Conservation (phyloP, 805 yeast species). For the Candida hispaniensis region DNA sequence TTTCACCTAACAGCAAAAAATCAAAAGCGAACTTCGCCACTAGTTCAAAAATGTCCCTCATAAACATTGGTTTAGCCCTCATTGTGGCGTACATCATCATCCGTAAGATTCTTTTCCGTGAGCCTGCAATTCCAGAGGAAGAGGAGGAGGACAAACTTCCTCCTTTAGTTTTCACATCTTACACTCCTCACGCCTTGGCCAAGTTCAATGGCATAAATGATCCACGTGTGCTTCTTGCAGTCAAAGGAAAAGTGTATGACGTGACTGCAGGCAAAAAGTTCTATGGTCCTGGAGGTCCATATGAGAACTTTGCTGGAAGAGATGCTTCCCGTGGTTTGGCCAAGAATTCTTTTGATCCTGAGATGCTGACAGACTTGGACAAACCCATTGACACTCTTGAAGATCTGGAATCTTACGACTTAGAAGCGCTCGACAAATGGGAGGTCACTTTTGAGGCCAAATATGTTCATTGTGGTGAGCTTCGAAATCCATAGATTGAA, state of each 20-base stretch:
- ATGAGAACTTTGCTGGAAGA: slow-evolving; percentile 87
- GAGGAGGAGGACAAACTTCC: slow-evolving; percentile 39
- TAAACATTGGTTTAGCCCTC: slow-evolving; percentile 11
- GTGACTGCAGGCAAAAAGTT: slow-evolving; percentile 69
- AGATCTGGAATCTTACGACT: slow-evolving; percentile 51
- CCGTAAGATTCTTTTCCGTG: slow-evolving; percentile 5
- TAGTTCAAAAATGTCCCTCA: slow-evolving; percentile 8
- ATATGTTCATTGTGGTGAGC: slow-evolving; percentile 74
- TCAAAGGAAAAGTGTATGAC: slow-evolving; percentile 79
- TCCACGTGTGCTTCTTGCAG: slow-evolving; percentile 71
- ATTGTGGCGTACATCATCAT: slow-evolving; percentile 13
- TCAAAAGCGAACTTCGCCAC: too few species aligned
- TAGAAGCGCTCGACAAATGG: slow-evolving; percentile 71
- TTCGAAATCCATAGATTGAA: too few species aligned
- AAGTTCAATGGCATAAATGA: slow-evolving; percentile 75
- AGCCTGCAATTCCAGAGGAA: slow-evolving; percentile 29
- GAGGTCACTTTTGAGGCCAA: slow-evolving; percentile 69
- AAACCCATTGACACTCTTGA: slow-evolving; percentile 65
- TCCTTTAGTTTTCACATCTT: slow-evolving; percentile 33
- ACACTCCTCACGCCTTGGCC: slow-evolving; percentile 64
- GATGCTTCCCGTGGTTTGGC: slow-evolving; percentile 94
- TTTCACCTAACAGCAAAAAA: too few species aligned
- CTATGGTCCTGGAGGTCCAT: slow-evolving; percentile 95
- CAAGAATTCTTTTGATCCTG: slow-evolving; percentile 68
- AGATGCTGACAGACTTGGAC: slow-evolving; percentile 53